These are phyloP conservation scores for Intubia oerlemansii DNA, from an alignment of 2,329 filamentous ascomycete genomes.

Conservation along the genomic window DNA sequence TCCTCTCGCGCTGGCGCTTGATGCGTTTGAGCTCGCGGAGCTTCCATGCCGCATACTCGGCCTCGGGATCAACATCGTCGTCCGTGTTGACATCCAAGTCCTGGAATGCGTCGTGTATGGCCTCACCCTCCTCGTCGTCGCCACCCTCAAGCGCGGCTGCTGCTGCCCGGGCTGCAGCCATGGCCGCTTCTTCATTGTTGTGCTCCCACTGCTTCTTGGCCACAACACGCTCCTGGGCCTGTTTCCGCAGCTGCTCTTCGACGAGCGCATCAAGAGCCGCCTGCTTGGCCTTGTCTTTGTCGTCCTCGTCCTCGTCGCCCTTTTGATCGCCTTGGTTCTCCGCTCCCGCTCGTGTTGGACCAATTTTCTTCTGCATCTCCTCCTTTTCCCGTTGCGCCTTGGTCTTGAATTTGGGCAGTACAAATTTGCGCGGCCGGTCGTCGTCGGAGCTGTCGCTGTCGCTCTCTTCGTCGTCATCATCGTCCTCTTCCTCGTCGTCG, in stretches of 20 bases:
- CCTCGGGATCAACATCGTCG: constrained; percentile 68
- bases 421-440: constrained; percentile 32
- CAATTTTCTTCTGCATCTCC: constrained; percentile 2
- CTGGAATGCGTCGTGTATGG: constrained; percentile 23
- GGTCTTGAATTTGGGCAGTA: constrained; percentile 41
- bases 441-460: constrained; percentile 1
- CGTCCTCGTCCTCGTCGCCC: constrained; percentile 3
- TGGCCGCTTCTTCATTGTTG: constrained; percentile 22
- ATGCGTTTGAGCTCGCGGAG: constrained; percentile 76
- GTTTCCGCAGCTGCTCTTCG: constrained; percentile 71
- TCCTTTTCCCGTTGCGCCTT: constrained; percentile 27
- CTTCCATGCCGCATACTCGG: constrained; percentile 84
- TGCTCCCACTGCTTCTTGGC: constrained; percentile 79
- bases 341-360: constrained; percentile 5
- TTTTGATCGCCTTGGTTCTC: constrained; percentile 6
- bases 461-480: not conserved
- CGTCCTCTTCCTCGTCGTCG: not conserved
- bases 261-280: constrained; percentile 56
- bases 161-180: no score
- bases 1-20: constrained; percentile 65
- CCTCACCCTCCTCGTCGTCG: constrained; percentile 59
- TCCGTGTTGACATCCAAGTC: constrained; percentile 75
- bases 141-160: no score
- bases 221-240: constrained; percentile 32
- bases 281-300: constrained; percentile 19